Base-by-base conservation (phyloP, 2,329 filamentous ascomycete genomes). In the Trichophyton verrucosum region DNA sequence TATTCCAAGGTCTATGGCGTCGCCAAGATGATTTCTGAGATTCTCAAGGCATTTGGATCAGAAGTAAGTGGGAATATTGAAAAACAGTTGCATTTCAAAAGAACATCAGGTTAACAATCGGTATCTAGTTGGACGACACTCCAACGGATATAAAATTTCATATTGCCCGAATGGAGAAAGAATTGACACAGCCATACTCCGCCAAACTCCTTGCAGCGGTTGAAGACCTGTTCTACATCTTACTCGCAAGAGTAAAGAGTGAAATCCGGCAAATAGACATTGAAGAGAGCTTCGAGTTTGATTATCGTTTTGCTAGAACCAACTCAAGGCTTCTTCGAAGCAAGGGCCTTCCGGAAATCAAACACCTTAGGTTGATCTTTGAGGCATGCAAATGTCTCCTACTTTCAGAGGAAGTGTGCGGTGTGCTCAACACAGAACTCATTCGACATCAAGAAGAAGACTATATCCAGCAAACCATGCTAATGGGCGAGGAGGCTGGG, bases 261-360 rank as follows among this genome's bases (percentile, higher is more conserved):
- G 74, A 76, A 58, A 70, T 75, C 40, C 68, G 68, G 4, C 71
- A 66, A 17, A 66, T 72, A 30, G 70, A 76, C 20, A 68, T 75
- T 20, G 73, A 70, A 60, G 61, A 68, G 44, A 68, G 66, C 15
- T 74, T 70, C 60, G 63, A 66, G 20, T 61, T 68, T 17, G 66
- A 69, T 47, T 57, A 66, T 20, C 65, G 66, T 6, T 66, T 65
- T n/a, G 13, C 61, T 24, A 60, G 61, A 11, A 60, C 58, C 17
- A 66, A 66, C 27, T 60, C 62, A 3, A 57, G 58, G 2, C 66
- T 68, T 38, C 58, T 63, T 20, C 51, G 42, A 3, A 60, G 61
- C 27, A 58, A 62, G 22, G 60, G 57, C 24, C 67, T 74, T 15
- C 73, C 73, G 1, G 71, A 72, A n/a, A 65, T 71, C 2, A 61